These are phyloP conservation scores for Metschnikowia rubicola DNA, from an alignment of 805 yeast species.

Conservation along the genomic window DNA sequence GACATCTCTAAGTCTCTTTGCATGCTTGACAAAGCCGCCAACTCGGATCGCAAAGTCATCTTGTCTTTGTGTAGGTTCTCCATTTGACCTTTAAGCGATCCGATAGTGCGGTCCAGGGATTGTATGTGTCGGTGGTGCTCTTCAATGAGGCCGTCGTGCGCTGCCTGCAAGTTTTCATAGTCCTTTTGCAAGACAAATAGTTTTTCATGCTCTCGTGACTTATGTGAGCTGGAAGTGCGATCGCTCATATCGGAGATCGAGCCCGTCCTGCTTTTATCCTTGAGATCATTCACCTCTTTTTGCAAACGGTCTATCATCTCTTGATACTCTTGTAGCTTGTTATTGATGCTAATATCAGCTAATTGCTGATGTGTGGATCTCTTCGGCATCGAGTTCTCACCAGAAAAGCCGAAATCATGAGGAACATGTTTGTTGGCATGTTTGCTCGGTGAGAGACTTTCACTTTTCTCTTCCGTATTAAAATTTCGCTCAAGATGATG, in stretches of 20 bases:
- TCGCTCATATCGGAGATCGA: constrained; percentile 11
- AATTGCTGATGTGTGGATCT: neutral
- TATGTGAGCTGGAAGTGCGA: constrained; percentile 1
- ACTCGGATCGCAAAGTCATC: constrained; percentile 7
- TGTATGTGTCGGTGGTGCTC: constrained; percentile 8
- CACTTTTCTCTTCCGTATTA: neutral
- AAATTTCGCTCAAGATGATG: neutral
- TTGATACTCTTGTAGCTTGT: constrained; percentile 31
- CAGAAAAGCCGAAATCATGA: neutral
- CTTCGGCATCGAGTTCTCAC: constrained; percentile 1
- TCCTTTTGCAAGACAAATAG: constrained; percentile 12
- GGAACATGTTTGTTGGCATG: neutral
- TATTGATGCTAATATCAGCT: constrained; percentile 20
- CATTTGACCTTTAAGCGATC: constrained; percentile 11
- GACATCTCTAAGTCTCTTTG: constrained; percentile 38
- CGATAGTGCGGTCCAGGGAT: constrained; percentile 8
- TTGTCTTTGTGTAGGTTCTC: constrained; percentile 13
- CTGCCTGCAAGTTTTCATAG: constrained; percentile 11
- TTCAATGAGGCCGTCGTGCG: constrained; percentile 10
- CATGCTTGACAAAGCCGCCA: constrained; percentile 26
- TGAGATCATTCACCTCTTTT: constrained; percentile 29
- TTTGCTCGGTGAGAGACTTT: neutral
- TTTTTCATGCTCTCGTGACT: constrained; percentile 10
- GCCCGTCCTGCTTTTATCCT: constrained; percentile 13
- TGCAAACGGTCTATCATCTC: constrained; percentile 29